Evolutionary conservation across 129 eudicot genomes (phyloP).

Genomic region (Pseudognaphalium luteoalbum): DNA sequence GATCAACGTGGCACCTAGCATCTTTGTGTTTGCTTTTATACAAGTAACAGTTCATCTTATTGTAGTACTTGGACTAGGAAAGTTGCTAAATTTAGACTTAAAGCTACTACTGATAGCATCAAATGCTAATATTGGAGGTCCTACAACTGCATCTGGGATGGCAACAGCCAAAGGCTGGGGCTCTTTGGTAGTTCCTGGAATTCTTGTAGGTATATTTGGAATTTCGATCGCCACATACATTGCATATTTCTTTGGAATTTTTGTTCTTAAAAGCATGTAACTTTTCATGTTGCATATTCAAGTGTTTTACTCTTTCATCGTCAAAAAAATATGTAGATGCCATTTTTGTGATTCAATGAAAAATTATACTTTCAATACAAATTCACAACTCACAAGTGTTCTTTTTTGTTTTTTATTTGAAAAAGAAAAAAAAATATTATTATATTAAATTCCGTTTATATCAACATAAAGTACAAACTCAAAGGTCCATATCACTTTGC

Average conservation of each 20-base stretch:
- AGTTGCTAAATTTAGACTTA: constrained; percentile 52
- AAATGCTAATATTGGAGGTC: constrained; percentile 93
- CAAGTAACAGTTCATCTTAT: constrained; percentile 73
- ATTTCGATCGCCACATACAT: constrained; percentile 73
- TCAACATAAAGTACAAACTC: too few relatives aligned
- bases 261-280: constrained; percentile 58
- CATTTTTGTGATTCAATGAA: too few relatives aligned
- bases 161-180: constrained; percentile 89
- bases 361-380: too few relatives aligned
- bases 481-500: too few relatives aligned
- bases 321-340: too few relatives aligned
- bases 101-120: constrained; percentile 72
- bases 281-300: not conserved
- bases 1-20: constrained; percentile 66
- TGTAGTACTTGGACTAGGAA: constrained; percentile 69
- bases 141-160: constrained; percentile 95
- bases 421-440: too few relatives aligned
- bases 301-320: too few relatives aligned
- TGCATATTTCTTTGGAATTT: constrained; percentile 60
- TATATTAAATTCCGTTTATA: too few relatives aligned
- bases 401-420: too few relatives aligned
- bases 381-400: too few relatives aligned
- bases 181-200: constrained; percentile 70
- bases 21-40: constrained; percentile 69
- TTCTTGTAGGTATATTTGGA: constrained; percentile 86